Conservation (phyloP, 2,329 filamentous ascomycete genomes). For the Ophiostoma sp. region DNA sequence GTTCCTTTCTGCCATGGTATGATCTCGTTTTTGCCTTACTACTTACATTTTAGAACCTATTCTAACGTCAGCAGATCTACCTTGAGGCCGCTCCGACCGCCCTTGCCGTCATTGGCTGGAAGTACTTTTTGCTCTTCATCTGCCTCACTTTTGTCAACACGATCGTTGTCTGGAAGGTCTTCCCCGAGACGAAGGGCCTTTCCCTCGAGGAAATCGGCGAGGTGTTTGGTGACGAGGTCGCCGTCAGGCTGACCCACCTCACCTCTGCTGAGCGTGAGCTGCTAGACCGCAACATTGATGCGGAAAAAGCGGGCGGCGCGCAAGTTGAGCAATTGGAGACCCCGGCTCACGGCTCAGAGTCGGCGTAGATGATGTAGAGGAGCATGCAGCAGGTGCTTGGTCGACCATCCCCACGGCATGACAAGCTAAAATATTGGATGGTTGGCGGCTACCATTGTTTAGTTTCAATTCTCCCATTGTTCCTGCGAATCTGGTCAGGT, state of each 20-base stretch:
- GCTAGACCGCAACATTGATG: conserved; percentile 16
- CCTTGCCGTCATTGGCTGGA: conserved; percentile 15
- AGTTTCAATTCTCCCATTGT: no score
- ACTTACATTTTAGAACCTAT: not conserved
- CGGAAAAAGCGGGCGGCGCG: not conserved
- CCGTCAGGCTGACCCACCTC: conserved; percentile 15
- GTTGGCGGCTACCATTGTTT: no score
- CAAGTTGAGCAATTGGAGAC: not conserved
- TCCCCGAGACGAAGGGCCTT: conserved; percentile 23
- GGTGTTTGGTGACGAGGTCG: conserved; percentile 20
- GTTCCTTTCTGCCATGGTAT: conserved; percentile 13
- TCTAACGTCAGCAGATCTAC: not conserved
- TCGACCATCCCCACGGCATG: no score
- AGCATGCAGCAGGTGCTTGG: no score
- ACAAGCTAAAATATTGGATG: no score
- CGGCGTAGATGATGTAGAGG: not conserved
- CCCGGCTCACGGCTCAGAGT: not conserved
- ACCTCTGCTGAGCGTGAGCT: not conserved
- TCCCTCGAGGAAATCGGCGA: conserved; percentile 22
- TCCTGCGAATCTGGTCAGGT: no score
- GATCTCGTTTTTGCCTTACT: no score
- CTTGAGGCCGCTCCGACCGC: conserved; percentile 10
- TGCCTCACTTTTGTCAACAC: conserved; percentile 7
- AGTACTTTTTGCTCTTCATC: conserved; percentile 21
- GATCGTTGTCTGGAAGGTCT: not conserved